These are phyloP conservation scores for Hippophae tibetana DNA, from an alignment of 306 rosid species.

Conservation along the genomic window DNA sequence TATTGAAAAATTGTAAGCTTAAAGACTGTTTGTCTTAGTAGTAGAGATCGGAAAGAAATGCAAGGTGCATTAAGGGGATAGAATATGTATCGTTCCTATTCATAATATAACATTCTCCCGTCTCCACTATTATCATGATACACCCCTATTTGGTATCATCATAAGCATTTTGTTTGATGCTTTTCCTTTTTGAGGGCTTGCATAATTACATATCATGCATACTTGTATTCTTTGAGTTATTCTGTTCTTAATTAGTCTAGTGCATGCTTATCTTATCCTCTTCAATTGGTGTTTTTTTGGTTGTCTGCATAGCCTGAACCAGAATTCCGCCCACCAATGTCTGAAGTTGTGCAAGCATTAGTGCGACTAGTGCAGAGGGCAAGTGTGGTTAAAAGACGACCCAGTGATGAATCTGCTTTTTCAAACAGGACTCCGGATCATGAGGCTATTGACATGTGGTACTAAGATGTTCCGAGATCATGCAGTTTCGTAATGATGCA, in stretches of 20 bases:
- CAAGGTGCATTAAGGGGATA: no score
- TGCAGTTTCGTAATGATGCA: slow-evolving; percentile 37
- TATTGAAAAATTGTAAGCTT: no score
- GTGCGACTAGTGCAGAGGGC: slow-evolving; percentile 89
- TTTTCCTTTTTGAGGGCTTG: background rate
- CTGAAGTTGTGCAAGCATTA: slow-evolving; percentile 95
- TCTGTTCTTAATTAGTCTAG: background rate
- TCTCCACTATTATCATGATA: no score
- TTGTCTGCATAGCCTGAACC: slow-evolving; percentile 66
- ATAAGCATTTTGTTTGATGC: no score
- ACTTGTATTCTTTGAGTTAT: background rate
- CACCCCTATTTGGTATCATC: no score
- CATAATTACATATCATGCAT: background rate
- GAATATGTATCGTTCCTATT: no score
- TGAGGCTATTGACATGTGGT: slow-evolving; percentile 58
- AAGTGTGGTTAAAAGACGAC: slow-evolving; percentile 72
- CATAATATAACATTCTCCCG: no score
- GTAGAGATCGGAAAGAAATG: no score
- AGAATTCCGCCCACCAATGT: slow-evolving; percentile 98
- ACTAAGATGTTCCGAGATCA: slow-evolving; percentile 23
- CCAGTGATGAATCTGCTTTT: slow-evolving; percentile 81
- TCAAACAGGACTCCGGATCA: slow-evolving; percentile 74
- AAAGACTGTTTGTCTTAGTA: no score
- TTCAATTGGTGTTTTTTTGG: background rate
- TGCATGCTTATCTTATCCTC: background rate